Conservation (phyloP, 2,329 filamentous ascomycete genomes). For the Colletotrichum sp. region DNA sequence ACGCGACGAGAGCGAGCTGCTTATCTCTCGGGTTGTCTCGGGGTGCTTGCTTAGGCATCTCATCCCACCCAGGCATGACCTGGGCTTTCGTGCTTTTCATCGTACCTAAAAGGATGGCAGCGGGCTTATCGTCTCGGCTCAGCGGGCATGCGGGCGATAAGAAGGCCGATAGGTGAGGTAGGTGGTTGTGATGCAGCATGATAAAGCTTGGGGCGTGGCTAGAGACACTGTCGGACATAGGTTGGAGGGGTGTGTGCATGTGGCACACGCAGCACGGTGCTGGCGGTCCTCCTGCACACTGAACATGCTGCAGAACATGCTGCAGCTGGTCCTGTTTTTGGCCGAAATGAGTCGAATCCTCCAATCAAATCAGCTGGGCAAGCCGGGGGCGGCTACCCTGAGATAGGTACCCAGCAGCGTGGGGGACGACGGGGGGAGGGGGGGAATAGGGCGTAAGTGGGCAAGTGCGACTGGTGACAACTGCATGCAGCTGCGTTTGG, state of each 20-base stretch:
- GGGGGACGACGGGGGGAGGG: neutral
- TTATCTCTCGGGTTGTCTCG: neutral
- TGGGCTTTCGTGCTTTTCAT: neutral
- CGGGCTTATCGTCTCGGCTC: neutral
- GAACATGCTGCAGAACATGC: neutral
- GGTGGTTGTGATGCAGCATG: neutral
- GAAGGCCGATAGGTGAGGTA: neutral
- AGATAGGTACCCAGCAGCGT: neutral
- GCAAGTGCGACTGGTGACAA: neutral
- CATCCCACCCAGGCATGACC: neutral
- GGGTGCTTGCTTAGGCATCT: neutral
- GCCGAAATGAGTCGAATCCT: neutral
- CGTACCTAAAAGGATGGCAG: neutral
- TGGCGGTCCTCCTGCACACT: neutral
- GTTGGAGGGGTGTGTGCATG: neutral
- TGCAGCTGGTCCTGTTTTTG: neutral
- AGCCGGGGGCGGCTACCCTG: neutral
- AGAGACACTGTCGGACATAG: neutral
- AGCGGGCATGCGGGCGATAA: neutral
- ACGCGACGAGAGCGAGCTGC: neutral
- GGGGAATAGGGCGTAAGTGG: neutral
- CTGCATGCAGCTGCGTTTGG: neutral
- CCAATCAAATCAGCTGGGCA: neutral
- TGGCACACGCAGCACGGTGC: neutral
- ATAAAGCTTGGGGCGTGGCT: constrained; percentile 20